A percentile compares a stretch with the other conserved stretches of the same genome.
phyloP scores from a whole-genome alignment of 2,329 filamentous ascomycete genomes.

The Metarhizium humberi region DNA sequence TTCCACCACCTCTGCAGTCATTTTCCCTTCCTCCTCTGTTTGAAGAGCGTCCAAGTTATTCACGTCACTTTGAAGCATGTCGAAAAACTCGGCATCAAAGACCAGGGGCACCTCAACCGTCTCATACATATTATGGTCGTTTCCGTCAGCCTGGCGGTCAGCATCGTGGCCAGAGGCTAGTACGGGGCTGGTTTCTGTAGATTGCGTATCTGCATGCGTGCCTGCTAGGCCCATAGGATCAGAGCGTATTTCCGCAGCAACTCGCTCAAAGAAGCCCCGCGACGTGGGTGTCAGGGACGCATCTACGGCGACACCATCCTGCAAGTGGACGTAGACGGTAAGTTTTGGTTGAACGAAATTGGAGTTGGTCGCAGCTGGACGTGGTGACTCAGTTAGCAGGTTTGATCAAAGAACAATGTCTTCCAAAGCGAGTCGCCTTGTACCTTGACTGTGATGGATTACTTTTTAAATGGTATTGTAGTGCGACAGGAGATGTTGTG shows the following conservation, averaged over 20 bases:
- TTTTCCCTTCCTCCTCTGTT: constrained; percentile 50
- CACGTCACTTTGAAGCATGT: constrained; percentile 63
- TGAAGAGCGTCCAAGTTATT: constrained; percentile 60
- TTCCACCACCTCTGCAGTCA: constrained; percentile 52
- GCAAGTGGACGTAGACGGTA: constrained; percentile 58
- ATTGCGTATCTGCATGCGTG: constrained; percentile 2
- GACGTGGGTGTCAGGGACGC: constrained; percentile 59
- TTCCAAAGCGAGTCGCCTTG: not conserved
- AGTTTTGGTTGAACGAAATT: constrained; percentile 55
- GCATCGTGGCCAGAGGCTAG: not conserved
- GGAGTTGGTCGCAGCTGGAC: constrained; percentile 28
- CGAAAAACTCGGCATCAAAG: constrained; percentile 74
- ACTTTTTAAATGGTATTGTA: constrained; percentile 49
- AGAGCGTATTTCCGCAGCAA: constrained; percentile 36
- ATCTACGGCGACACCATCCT: constrained; percentile 58
- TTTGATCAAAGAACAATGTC: not conserved
- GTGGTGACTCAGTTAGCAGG: not conserved
- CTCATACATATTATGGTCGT: constrained; percentile 14
- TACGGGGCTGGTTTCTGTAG: not conserved
- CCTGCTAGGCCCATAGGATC: constrained; percentile 4
- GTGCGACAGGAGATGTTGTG: constrained; percentile 33
- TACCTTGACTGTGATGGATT: constrained; percentile 6
- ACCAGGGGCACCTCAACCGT: constrained; percentile 65
- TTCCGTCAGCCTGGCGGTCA: not conserved
- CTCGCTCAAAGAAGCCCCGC: constrained; percentile 50